A percentile compares a stretch with the other conserved stretches of the same genome.
phyloP scores from a whole-genome alignment of 352 stramenopile species.

The Pythium catenulatum region DNA sequence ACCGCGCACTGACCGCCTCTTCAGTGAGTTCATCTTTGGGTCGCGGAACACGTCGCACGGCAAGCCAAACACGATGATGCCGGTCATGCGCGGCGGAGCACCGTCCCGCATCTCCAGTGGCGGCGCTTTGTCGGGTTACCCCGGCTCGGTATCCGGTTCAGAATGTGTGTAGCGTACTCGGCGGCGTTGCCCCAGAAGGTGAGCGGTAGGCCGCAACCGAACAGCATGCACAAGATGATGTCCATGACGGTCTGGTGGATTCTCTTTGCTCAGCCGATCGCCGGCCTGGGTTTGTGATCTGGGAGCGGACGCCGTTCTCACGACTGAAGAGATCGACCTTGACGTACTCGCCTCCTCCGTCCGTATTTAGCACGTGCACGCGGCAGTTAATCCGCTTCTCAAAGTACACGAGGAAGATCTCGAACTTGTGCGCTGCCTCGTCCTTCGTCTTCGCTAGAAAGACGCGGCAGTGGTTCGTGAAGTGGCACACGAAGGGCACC shows the following conservation, averaged over 20 bases:
- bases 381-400: background rate
- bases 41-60: constrained; percentile 12
- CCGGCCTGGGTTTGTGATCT: constrained; percentile 1
- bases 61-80: constrained; percentile 25
- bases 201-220: constrained; percentile 5
- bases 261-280: constrained; percentile 5
- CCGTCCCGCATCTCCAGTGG: constrained; percentile 15
- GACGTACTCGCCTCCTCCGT: constrained; percentile 16
- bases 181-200: constrained; percentile 32
- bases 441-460: constrained; percentile 4
- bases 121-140: constrained; percentile 1
- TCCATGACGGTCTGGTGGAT: constrained; percentile 28
- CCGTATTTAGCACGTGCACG: constrained; percentile 7
- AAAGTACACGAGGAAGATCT: background rate
- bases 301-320: background rate
- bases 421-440: background rate
- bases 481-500: constrained; percentile 23
- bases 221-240: constrained; percentile 34
- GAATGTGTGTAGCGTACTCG: constrained; percentile 23
- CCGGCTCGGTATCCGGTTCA: constrained; percentile 34
- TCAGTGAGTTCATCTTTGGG: constrained; percentile 15
- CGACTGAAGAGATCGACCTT: constrained; percentile 14
- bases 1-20: background rate
- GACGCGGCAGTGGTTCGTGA: background rate
- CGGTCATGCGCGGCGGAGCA: background rate